Base-by-base conservation (phyloP, 2,329 filamentous ascomycete species). In the Atkinsonella texensis region DNA sequence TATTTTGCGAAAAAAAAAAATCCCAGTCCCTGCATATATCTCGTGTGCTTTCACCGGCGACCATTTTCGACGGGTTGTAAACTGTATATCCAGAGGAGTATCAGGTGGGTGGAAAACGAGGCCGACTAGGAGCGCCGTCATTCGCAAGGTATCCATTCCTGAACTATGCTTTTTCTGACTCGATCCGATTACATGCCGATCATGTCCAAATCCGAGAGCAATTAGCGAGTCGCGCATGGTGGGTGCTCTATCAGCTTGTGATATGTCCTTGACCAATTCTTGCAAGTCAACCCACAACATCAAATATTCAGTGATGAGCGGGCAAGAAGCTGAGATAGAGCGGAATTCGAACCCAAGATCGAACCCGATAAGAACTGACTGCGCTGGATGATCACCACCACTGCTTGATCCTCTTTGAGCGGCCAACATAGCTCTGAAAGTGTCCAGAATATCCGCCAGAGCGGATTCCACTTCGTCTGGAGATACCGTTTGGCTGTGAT, bases 111-210 rank as follows among this genome's bases (percentile, higher is more conserved):
- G 20, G 12, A 46, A 46, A 7, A 46, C 8, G 7, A 48, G 46
- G 33, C 32, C 12, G 33, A 48, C 46, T 17, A 48, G 31, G 17
- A 48, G 11, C 17, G 46, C 32, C 46, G 46, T 31, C 31, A 48
- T 48, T 48, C 46, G 46, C 31, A 35, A 31, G 31, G 46, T 38
- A 39, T 48, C 46, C 46, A 38, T 7, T 23, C 28, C 46, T 48
- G 46, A 20, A 48, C 46, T 48, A 17, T 48, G 46, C 17, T 48
- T 48, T 39, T 48, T 38, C 15, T 48, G 46, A 20, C 4, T 48
- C 23, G 46, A 48, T 20, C 28, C 28, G 17, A 48, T 48, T 18
- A 8, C 32, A 7, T 20, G 23, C 17, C 28, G 46, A 31, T 35
- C 31, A 20, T 48, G 4, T 20, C 46, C 46, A 48, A 48, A 48